Evolutionary conservation across 2,329 filamentous ascomycete species (phyloP).

Genomic region (Pseudogymnoascus sp.): DNA sequence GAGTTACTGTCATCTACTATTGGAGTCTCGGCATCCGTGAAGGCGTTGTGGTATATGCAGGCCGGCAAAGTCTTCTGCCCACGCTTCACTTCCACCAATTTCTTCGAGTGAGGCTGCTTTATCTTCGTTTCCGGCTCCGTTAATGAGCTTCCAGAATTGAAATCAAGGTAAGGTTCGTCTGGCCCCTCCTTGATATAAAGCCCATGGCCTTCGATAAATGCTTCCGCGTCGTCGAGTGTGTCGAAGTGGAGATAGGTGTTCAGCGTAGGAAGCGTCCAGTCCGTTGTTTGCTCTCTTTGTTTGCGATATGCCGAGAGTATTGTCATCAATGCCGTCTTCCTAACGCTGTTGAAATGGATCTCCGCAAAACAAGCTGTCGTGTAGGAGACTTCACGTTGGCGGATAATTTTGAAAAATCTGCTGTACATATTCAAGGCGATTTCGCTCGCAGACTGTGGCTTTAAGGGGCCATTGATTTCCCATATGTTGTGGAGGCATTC

Average conservation of each 20-base stretch:
- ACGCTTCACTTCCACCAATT: constrained; percentile 54
- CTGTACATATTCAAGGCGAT: constrained; percentile 42
- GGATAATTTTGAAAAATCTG: constrained; percentile 53
- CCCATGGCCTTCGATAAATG: constrained; percentile 53
- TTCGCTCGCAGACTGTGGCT: constrained; percentile 31
- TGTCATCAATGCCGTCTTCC: constrained; percentile 49
- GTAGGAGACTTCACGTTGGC: constrained; percentile 51
- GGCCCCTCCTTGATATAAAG: constrained; percentile 42
- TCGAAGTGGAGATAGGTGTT: constrained; percentile 59
- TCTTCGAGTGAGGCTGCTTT: constrained; percentile 47
- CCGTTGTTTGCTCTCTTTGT: constrained; percentile 49
- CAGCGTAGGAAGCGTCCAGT: constrained; percentile 49
- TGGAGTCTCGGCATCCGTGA: constrained; percentile 28
- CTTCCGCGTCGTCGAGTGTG: constrained; percentile 55
- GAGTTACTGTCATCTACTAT: neutral
- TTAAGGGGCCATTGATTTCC: constrained; percentile 49
- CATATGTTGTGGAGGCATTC: constrained; percentile 52
- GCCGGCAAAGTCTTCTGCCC: constrained; percentile 42
- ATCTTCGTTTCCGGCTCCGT: constrained; percentile 40
- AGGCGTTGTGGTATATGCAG: constrained; percentile 49
- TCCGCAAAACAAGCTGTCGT: constrained; percentile 64
- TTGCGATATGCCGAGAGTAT: constrained; percentile 48
- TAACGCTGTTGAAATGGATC: constrained; percentile 55
- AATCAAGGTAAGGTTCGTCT: constrained; percentile 28
- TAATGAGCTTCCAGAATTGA: constrained; percentile 20